Evolutionary conservation across 495 filamentous ascomycete species (phyloP).

Genomic region (Durotheca rogersii): DNA sequence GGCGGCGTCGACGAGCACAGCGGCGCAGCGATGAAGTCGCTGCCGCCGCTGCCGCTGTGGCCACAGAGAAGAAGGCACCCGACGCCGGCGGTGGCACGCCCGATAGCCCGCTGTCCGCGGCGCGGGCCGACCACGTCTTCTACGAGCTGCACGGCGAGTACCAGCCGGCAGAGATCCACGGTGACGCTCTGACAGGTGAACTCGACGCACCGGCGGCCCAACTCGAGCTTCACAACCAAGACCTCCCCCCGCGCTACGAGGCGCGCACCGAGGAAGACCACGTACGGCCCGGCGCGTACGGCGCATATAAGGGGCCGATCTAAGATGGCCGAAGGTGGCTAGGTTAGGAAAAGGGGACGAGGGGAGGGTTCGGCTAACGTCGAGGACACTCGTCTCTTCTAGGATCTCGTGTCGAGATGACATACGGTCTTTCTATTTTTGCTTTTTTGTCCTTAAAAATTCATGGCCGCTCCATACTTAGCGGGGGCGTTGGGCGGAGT

Average conservation of each 20-base stretch:
- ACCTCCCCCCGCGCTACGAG: slow-evolving; percentile 18
- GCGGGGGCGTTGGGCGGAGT: no score
- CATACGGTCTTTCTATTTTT: no score
- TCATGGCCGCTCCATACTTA: no score
- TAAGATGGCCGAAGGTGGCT: no score
- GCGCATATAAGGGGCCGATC: slow-evolving; percentile 16
- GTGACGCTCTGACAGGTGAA: slow-evolving; percentile 14
- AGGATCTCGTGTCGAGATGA: no score
- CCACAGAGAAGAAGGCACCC: slow-evolving; percentile 7
- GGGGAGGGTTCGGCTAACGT: no score
- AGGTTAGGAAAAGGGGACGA: no score
- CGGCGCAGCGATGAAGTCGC: no score
- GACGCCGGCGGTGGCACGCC: slow-evolving; percentile 8
- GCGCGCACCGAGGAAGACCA: not conserved
- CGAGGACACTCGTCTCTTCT: no score
- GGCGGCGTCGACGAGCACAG: slow-evolving; percentile 6
- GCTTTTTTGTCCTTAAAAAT: no score
- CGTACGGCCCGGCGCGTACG: slow-evolving; percentile 13
- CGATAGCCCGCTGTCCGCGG: slow-evolving; percentile 19
- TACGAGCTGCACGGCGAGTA: slow-evolving; percentile 15
- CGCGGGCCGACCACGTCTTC: slow-evolving; percentile 10
- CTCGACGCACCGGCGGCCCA: slow-evolving; percentile 5
- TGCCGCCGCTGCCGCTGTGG: not conserved
- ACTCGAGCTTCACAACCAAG: slow-evolving; percentile 17
- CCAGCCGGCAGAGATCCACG: slow-evolving; percentile 12